Percentiles rank a stretch among this genome's conserved stretches.
These are phyloP conservation scores for Termitomyces sp. DNA, from an alignment of 768 basidiomycete genomes.

Conservation along the genomic window DNA sequence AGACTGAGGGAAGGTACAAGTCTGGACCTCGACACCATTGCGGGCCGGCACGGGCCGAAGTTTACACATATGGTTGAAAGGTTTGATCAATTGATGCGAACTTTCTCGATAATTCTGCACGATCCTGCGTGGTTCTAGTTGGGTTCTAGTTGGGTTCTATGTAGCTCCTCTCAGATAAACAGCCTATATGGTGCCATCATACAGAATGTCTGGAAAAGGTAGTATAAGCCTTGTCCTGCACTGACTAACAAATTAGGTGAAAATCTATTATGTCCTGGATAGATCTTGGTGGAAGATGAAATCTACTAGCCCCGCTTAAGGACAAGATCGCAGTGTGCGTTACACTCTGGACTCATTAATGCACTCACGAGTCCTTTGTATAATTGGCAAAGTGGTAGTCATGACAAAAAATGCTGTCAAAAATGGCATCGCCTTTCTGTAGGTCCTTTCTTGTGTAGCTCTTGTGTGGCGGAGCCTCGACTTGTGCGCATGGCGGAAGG, in stretches of 20 bases:
- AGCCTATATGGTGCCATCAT: not conserved
- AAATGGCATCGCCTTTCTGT: not conserved
- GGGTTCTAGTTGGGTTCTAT: not conserved
- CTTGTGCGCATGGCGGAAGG: not conserved
- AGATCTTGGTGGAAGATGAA: not conserved
- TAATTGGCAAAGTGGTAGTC: not conserved
- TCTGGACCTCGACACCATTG: not conserved
- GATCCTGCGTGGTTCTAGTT: not conserved
- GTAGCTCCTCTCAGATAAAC: not conserved
- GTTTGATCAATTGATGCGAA: no score
- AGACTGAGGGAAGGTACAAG: not conserved
- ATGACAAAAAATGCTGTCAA: not conserved
- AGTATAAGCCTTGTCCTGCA: not conserved
- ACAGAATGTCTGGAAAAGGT: not conserved
- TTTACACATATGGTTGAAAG: no score
- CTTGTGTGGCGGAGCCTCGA: not conserved
- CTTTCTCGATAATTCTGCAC: not conserved
- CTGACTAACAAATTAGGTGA: not conserved
- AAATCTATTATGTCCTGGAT: not conserved
- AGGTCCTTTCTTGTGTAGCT: not conserved
- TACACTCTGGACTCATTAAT: no score
- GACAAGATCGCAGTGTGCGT: not conserved
- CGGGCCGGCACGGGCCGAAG: not conserved
- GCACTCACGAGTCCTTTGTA: not conserved
- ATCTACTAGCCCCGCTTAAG: not conserved